A percentile compares a stretch with the other conserved stretches of the same genome.
Conservation (phyloP, 805 yeast genomes). For the Ogataea ganodermae region DNA sequence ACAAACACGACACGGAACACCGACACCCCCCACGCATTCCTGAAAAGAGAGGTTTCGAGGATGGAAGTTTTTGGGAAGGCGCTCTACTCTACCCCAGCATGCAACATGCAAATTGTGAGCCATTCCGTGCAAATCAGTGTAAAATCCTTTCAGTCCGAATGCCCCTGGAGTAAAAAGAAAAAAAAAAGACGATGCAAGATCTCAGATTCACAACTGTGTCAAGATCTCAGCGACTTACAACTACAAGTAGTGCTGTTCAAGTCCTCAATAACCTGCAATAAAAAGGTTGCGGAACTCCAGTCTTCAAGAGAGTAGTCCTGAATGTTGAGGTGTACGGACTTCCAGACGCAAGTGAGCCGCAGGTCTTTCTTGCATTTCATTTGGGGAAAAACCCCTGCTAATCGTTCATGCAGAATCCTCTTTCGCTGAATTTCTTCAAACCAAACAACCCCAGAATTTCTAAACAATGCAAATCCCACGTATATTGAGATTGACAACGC, state of each 20-base stretch:
- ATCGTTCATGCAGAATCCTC: neutral
- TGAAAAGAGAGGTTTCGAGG: neutral
- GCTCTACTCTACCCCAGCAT: neutral
- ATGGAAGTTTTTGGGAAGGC: neutral
- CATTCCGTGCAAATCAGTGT: too few species aligned
- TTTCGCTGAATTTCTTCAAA: neutral
- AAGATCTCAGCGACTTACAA: neutral
- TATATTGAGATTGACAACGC: neutral
- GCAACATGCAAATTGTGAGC: neutral
- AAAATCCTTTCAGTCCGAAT: neutral
- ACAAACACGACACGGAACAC: neutral
- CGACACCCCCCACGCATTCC: neutral
- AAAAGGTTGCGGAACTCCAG: too few species aligned
- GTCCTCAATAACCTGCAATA: neutral
- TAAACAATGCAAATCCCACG: neutral
- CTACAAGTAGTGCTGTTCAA: neutral
- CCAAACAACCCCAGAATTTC: slow-evolving; percentile 2
- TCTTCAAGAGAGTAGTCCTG: neutral
- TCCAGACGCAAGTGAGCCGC: neutral
- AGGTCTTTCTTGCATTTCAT: neutral
- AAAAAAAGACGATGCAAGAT: neutral
- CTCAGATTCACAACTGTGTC: neutral
- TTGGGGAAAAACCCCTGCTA: neutral
- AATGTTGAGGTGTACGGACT: neutral
- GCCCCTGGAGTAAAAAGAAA: neutral